Base-by-base conservation (phyloP, 2,329 filamentous ascomycete species). In the Diaporthe aspalathi region DNA sequence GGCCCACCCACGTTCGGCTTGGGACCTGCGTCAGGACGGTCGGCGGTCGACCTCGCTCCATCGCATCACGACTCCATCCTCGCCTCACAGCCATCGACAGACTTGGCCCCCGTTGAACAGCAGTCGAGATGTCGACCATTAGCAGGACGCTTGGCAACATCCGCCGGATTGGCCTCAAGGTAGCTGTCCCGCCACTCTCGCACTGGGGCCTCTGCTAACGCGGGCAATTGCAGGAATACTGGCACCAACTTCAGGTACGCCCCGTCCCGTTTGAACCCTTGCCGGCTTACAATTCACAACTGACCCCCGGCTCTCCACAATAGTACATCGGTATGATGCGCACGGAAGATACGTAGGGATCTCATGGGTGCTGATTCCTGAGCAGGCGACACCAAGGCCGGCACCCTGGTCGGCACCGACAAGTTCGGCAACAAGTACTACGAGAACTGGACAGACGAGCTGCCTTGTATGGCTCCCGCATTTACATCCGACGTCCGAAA, bases 361-460 rank as follows among this genome's bases (percentile, higher is more conserved):
- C 14, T 40, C 2, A 22, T 2, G 22, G 50, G 66, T 29, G 52
- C 70, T 73, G 38, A 73, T 60, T 27, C 24, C 20, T 32, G 47
- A 72, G 74, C 80, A 96, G 95, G 95, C 86, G 96, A 99, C 85
- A 99, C 96, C 83, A 99, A 99, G 87, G 91, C 93, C 80, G 97
- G 96, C 79, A 91, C 89, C 53, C 87, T 97, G 76, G 90, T 99
- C 76, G 96, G 92, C 78, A 89, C 85, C 79, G 96, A 99, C 86
- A 90, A 91, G 82, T 97, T 91, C 81, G 97, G 96, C 83, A 99
- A 99, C 90, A 98, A 97, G 86, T 99, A 89, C 88, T 99, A 90
- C 82, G 96, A 99, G 88, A 98, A 99, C 87, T 83, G 90, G 79
- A 92, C 97, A 81, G 94, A 98, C 81, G 96, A 99, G 83, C 88